Evolutionary conservation across 352 stramenopile species (phyloP).

Genomic region (Bremia lactucae): DNA sequence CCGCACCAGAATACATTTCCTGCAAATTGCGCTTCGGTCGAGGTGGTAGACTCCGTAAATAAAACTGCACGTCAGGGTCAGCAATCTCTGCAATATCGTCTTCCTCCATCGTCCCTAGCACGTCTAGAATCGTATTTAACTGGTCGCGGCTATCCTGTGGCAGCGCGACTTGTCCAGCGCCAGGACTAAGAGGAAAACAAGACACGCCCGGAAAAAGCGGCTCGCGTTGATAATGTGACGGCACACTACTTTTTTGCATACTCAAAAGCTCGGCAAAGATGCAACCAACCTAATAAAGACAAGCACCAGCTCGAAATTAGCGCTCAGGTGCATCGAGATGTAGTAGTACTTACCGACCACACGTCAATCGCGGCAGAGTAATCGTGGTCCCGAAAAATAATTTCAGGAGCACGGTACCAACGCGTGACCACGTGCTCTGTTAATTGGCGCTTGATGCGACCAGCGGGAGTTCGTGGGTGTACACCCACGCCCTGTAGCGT

Average conservation of each 20-base stretch:
- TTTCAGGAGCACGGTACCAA: conserved; percentile 92
- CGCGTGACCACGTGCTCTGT: conserved; percentile 92
- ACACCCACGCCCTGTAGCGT: conserved; percentile 53
- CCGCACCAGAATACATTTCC: conserved; percentile 76
- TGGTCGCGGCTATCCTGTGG: conserved; percentile 80
- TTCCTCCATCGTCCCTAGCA: conserved; percentile 79
- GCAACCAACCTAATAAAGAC: conserved; percentile 88
- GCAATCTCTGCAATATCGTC: conserved; percentile 81
- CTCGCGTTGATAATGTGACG: conserved; percentile 89
- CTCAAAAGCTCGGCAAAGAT: conserved; percentile 92
- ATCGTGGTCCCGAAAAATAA: conserved; percentile 88
- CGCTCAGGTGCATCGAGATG: too few species aligned
- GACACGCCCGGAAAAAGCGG: conserved; percentile 92
- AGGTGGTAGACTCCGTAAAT: conserved; percentile 61
- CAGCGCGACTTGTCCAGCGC: conserved; percentile 57
- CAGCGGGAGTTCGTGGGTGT: conserved; percentile 59
- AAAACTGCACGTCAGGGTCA: conserved; percentile 74
- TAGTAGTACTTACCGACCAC: conserved; percentile 86
- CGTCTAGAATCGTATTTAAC: conserved; percentile 81
- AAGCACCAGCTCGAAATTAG: background rate
- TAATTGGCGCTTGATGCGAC: conserved; percentile 83
- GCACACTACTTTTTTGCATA: conserved; percentile 94
- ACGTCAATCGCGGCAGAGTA: conserved; percentile 84
- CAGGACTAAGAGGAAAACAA: conserved; percentile 78
- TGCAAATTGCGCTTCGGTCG: conserved; percentile 62